Conservation (phyloP, 148 eudicot genomes). For the Silene uniflora region DNA sequence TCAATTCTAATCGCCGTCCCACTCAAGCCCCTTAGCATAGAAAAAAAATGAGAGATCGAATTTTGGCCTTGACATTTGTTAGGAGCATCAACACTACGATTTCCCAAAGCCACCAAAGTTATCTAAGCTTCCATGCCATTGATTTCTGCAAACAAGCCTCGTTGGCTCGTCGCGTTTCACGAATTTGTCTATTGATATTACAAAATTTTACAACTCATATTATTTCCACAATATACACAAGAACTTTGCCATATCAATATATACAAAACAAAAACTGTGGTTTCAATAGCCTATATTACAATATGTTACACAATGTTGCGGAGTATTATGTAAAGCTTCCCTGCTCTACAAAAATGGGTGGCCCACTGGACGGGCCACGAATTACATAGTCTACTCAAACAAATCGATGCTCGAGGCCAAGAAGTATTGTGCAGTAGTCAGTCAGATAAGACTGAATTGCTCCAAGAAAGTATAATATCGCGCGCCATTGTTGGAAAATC, state of each 20-base stretch:
- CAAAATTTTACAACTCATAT: no score
- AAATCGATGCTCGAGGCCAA: neutral
- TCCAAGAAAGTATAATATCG: slow-evolving; percentile 88
- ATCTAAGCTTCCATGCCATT: no score
- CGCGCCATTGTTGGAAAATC: slow-evolving; percentile 78
- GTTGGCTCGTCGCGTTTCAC: no score
- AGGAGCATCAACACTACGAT: no score
- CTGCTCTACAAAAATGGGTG: slow-evolving; percentile 24
- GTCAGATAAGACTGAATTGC: slow-evolving; percentile 60
- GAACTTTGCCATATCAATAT: slow-evolving; percentile 7
- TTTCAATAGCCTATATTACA: slow-evolving; percentile 18
- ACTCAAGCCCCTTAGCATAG: no score
- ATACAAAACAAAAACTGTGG: slow-evolving; percentile 27
- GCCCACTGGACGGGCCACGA: neutral
- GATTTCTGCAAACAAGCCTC: no score
- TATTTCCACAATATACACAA: neutral
- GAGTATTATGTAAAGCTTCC: slow-evolving; percentile 11
- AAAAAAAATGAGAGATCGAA: no score
- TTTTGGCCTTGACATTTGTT: no score
- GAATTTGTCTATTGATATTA: no score
- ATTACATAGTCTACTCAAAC: neutral
- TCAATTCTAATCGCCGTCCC: no score
- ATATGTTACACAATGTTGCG: neutral
- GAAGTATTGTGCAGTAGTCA: slow-evolving; percentile 27
- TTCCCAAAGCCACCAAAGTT: no score